Evolutionary conservation across 2,329 filamentous ascomycete species (phyloP), one percentile per base, ranked within the genome.

Genomic region (Colletotrichum horii): DNA sequence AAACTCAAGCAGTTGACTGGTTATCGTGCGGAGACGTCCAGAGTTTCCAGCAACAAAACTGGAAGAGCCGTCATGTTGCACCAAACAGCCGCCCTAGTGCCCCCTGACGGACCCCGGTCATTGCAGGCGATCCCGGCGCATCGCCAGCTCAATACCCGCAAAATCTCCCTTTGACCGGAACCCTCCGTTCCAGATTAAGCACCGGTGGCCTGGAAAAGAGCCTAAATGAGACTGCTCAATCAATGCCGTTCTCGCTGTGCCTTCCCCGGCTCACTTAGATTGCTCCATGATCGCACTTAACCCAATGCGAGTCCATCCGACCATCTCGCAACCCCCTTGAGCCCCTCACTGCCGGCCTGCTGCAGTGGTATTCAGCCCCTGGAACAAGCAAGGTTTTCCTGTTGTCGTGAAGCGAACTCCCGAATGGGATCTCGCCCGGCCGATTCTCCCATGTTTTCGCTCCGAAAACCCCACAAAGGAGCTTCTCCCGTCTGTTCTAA

Each of bases 171-270:
- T 76, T 70, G 74, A 61, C 74, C 74, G 74, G 16, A 22, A 24
- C 48, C 48, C 28, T 75, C 74, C 74, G 74, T 76, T 76, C 74
- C 74, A 70, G 66, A 75, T 75, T 75, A 19, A 75, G 74, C 65
- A 68, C 32, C n/a, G 34, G 60, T 58, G 60, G 36, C 36, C 28
- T 32, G 58, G 28, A 30, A 55, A 76, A 70, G 71, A 74, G 74
- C 66, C 74, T 76, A 71, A 75, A 76, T 76, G 66, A 65, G 30
- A 55, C 38, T 72, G 58, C 26, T 71, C 15, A 66, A 75, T 55
- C 68, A 66, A 66, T 52, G 36, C 58, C 52, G 15, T 36, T 26
- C 28, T 36, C 16, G 14, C 24, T 24, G 30, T 34, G 43, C 55
- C 30, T 65, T 48, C 32, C 8, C 24, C 14, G n/a, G 19, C 58